phyloP scores from a whole-genome alignment of 257 asterid species.

The Solanum ossicruentum region DNA sequence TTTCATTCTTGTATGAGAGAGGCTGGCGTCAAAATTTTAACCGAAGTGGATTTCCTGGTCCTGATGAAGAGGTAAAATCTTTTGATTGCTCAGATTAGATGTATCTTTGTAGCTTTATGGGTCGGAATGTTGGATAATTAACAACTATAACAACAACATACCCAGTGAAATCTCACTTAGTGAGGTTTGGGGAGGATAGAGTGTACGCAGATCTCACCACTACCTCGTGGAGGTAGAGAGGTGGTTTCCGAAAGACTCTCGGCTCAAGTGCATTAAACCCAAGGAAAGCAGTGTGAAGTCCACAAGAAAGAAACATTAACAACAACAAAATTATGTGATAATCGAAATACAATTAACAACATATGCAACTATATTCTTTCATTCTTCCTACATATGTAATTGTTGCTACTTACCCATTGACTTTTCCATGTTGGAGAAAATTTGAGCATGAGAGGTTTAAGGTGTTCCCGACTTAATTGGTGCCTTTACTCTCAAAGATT shows the following conservation, averaged over 20 bases:
- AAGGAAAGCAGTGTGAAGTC: too few relatives aligned
- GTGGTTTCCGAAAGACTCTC: too few relatives aligned
- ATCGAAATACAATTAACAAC: too few relatives aligned
- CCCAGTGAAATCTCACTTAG: too few relatives aligned
- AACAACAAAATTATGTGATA: too few relatives aligned
- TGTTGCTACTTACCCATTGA: background rate
- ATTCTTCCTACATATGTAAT: background rate
- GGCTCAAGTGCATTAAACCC: too few relatives aligned
- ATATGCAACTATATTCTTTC: background rate
- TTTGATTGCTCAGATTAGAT: background rate
- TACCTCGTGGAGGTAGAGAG: too few relatives aligned
- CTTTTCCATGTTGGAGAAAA: background rate
- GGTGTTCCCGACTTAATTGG: background rate
- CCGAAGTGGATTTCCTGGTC: slow-evolving; percentile 3
- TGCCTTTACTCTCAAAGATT: background rate
- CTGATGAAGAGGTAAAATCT: background rate
- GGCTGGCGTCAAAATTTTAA: slow-evolving; percentile 95
- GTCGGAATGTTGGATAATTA: background rate
- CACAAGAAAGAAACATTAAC: too few relatives aligned
- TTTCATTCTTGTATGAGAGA: slow-evolving; percentile 89
- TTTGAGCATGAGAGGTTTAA: background rate
- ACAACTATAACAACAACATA: too few relatives aligned
- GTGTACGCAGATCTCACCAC: too few relatives aligned
- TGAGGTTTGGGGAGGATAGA: too few relatives aligned
- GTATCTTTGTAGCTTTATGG: background rate